Conservation (phyloP, 1,139 yeast genomes). For the Casaregolazyma suthepensis region DNA sequence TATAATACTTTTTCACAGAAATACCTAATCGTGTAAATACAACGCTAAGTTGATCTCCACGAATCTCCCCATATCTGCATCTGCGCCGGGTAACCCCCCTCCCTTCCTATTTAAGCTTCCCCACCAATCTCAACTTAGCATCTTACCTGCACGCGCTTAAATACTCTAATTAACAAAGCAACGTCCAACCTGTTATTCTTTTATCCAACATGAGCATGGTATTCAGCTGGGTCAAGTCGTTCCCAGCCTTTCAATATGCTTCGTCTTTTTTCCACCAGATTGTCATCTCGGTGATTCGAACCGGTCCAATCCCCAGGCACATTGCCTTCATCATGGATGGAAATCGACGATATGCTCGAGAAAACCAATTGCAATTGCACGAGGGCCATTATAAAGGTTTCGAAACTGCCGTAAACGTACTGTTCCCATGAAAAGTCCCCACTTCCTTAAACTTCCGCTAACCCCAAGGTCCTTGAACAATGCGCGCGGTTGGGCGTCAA, state of each 20-base stretch:
- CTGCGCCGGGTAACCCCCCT: neutral
- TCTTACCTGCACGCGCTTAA: neutral
- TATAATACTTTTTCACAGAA: too few relatives aligned
- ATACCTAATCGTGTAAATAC: too few relatives aligned
- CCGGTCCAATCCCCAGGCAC: slow-evolving; percentile 85
- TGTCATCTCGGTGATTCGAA: slow-evolving; percentile 37
- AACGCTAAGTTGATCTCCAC: too few relatives aligned
- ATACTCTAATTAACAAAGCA: neutral
- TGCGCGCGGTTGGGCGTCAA: slow-evolving; percentile 80
- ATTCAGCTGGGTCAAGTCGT: slow-evolving; percentile 17
- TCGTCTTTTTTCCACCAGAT: slow-evolving; percentile 24
- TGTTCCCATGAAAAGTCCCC: neutral
- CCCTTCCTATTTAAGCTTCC: neutral
- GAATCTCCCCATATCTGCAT: neutral
- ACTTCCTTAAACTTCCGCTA: slow-evolving; percentile 8
- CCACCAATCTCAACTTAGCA: neutral
- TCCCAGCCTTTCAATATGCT: slow-evolving; percentile 24
- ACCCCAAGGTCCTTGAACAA: slow-evolving; percentile 50
- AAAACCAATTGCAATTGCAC: slow-evolving; percentile 62
- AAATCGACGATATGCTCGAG: slow-evolving; percentile 78
- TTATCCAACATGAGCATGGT: slow-evolving; percentile 1
- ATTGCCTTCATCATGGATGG: slow-evolving; percentile 98
- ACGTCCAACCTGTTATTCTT: neutral
- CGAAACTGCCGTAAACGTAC: slow-evolving; percentile 61
- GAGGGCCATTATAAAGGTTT: slow-evolving; percentile 95